Evolutionary conservation across 2,329 filamentous ascomycete genomes (phyloP).

Genomic region (Alternaria viburni): DNA sequence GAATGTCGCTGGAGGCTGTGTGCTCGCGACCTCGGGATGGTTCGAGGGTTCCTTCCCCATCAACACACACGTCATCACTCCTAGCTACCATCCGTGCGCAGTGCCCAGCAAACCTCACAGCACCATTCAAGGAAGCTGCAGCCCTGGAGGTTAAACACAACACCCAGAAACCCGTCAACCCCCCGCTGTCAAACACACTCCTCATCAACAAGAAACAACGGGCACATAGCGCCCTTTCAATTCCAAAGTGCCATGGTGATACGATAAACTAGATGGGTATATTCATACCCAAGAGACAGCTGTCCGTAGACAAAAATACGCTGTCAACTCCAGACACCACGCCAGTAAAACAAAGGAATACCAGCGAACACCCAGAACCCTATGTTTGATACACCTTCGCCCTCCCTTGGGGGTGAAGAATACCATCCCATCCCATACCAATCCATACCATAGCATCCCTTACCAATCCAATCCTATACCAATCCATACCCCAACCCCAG

Average conservation of each 20-base stretch:
- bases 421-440: background rate
- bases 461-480: background rate
- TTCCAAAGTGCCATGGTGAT: background rate
- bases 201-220: background rate
- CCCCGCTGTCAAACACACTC: background rate
- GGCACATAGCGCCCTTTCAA: background rate
- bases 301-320: constrained; percentile 14
- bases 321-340: constrained; percentile 14
- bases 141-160: background rate
- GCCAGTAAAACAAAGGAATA: background rate
- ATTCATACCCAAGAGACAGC: background rate
- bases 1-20: background rate
- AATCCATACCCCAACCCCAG: background rate
- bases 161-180: background rate
- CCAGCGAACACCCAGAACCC: background rate
- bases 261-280: background rate
- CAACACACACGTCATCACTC: background rate
- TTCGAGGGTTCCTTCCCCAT: background rate
- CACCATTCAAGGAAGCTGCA: background rate
- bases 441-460: too few relatives aligned
- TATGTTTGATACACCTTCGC: background rate
- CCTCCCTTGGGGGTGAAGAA: background rate
- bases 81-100: background rate
- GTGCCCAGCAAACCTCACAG: background rate
- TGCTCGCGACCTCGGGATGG: too few relatives aligned